Evolutionary conservation across 306 rosid species (phyloP), one percentile per base, ranked within the genome.

Genomic region (Quercus engelmannii): DNA sequence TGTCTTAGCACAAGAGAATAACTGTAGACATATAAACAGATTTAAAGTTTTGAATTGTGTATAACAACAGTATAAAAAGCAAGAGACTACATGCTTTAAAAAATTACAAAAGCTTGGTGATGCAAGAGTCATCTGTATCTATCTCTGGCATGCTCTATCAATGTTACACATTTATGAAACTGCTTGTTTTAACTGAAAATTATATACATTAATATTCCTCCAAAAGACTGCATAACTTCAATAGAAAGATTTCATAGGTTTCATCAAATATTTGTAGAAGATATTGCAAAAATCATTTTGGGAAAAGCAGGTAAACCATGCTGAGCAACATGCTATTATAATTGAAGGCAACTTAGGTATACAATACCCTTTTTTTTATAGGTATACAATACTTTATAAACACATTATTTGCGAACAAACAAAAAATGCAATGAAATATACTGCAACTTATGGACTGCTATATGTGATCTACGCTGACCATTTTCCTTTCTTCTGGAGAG

Each of bases 1-100:
- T 94, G 99, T 74, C 99, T 85, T 55, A 94, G 93, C 72, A 94
- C 91, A 83, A 94, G 94, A 81, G 97, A 94, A 76, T 94, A 94
- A 69, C 99, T 94, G 87, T 73, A 74, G 28, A 82, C 17, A 71
- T 82, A 85, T 51, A 85, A 71, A 18, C 26, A 69, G 31, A 19
- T 63, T 70, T 38, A 43, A 73, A 73, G 56, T 23, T 56, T 79
- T 10, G 73, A 75, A 43, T 56, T 61, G 65, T 31, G 74, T 43
- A 61, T 58, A 70, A 55, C 62, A 58, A 69, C 55, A n/a, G 79
- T 20, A 71, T 33, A 64, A 18, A 76, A 26, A n/a, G 69, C 72
- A 33, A 33, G 6, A 67, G 14, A 67, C 19, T 67, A 1, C 51
- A 33, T 35, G 15, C 72, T 33, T 59, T 35, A 18, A 18, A 31